Evolutionary conservation across 2,329 filamentous ascomycete genomes (phyloP).

Genomic region (Rhexocercosporidium sp.): DNA sequence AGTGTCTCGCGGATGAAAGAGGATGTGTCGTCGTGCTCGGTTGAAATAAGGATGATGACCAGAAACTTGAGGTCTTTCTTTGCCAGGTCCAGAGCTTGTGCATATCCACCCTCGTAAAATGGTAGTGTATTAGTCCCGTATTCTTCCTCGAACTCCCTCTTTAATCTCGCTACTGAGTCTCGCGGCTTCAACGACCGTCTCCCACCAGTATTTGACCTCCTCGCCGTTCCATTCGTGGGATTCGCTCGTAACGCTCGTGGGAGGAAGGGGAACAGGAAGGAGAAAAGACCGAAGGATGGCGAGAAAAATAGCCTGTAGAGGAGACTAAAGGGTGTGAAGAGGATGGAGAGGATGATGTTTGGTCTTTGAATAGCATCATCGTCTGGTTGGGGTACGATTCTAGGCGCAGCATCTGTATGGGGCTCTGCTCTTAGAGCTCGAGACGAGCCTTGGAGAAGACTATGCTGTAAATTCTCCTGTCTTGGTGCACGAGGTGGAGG

Average conservation of each 20-base stretch:
- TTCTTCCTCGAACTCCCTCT: conserved; percentile 93
- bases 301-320: conserved; percentile 72
- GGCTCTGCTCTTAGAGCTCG: conserved; percentile 43
- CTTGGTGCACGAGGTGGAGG: conserved; percentile 66
- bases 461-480: conserved; percentile 76
- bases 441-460: conserved; percentile 48
- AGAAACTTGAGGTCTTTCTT: conserved; percentile 93
- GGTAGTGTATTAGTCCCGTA: conserved; percentile 76
- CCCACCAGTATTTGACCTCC: conserved; percentile 66
- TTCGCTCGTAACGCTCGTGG: conserved; percentile 67
- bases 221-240: conserved; percentile 58
- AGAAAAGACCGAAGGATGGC: conserved; percentile 72
- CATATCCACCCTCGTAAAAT: conserved; percentile 88
- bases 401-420: conserved; percentile 72
- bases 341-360: conserved; percentile 75
- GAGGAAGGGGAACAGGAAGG: conserved; percentile 81
- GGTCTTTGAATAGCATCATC: conserved; percentile 69
- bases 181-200: conserved; percentile 80
- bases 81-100: conserved; percentile 86
- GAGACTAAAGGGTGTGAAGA: conserved; percentile 82
- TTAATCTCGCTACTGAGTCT: conserved; percentile 87
- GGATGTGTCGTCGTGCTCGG: conserved; percentile 91
- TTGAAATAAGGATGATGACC: conserved; percentile 84
- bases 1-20: conserved; percentile 84
- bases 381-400: conserved; percentile 79